phyloP scores from a whole-genome alignment of 768 basidiomycete species.

The Panaeolus papilionaceus region DNA sequence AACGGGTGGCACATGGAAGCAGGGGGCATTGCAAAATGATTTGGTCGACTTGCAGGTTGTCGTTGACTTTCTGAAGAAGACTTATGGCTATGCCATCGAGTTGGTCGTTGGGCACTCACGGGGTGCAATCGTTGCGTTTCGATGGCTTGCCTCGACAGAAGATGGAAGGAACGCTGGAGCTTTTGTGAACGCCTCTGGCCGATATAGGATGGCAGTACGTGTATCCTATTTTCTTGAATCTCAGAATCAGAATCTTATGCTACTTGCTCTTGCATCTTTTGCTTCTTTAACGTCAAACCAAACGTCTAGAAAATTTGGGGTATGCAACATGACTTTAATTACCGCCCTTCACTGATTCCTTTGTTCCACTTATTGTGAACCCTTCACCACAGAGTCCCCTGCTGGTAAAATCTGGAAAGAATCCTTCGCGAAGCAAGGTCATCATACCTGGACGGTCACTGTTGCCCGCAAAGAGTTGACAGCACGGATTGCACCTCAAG shows the following conservation, averaged over 20 bases:
- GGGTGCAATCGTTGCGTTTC: constrained; percentile 69
- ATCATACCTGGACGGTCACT: constrained; percentile 63
- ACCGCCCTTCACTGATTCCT: constrained; percentile 3
- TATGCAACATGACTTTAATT: constrained; percentile 28
- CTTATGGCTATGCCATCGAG: constrained; percentile 72
- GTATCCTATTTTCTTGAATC: neutral
- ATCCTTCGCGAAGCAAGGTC: constrained; percentile 61
- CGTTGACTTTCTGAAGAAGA: constrained; percentile 61
- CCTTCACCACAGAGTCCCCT: constrained; percentile 26
- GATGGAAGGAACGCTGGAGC: constrained; percentile 62
- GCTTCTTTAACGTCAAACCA: constrained; percentile 10
- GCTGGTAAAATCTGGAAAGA: constrained; percentile 49
- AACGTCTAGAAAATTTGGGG: constrained; percentile 48
- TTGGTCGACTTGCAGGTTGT: constrained; percentile 70
- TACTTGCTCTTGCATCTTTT: constrained; percentile 3
- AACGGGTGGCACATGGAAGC: constrained; percentile 68
- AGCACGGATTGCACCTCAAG: constrained; percentile 60
- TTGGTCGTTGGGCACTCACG: constrained; percentile 82
- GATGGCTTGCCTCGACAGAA: constrained; percentile 71
- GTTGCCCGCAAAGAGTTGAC: constrained; percentile 69
- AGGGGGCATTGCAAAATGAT: constrained; percentile 66
- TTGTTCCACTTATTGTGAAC: constrained; percentile 17
- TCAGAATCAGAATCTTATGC: constrained; percentile 11
- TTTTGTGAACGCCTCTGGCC: constrained; percentile 77
- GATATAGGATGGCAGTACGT: constrained; percentile 82